Evolutionary conservation across 106 monocot species (phyloP).

Genomic region (Chionographis japonica): DNA sequence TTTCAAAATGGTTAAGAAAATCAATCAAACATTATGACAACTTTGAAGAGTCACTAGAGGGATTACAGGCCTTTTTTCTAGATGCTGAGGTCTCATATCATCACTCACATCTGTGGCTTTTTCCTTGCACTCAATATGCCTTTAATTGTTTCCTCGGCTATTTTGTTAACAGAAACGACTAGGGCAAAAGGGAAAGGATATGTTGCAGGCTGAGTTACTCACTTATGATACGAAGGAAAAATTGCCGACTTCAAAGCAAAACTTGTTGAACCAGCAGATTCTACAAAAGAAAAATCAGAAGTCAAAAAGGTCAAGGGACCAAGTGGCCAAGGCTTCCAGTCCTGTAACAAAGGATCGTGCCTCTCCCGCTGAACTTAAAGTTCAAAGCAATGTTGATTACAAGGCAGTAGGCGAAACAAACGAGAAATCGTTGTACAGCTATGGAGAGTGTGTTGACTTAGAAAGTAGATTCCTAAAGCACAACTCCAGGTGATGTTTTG

Average conservation of each 20-base stretch:
- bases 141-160: neutral
- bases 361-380: neutral
- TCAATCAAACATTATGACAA: constrained; percentile 66
- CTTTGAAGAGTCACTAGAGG: constrained; percentile 68
- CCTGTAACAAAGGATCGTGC: neutral
- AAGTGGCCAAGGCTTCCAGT: constrained; percentile 1
- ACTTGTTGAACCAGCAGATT: constrained; percentile 9
- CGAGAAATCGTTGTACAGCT: constrained; percentile 5
- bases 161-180: constrained; percentile 27
- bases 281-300: constrained; percentile 23
- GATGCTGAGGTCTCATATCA: constrained; percentile 42
- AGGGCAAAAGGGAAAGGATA: constrained; percentile 4
- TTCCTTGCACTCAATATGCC: neutral
- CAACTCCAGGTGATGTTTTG: constrained; percentile 23
- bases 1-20: constrained; percentile 89
- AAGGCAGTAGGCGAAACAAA: constrained; percentile 2
- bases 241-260: constrained; percentile 14
- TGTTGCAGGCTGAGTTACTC: neutral
- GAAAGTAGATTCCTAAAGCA: constrained; percentile 14
- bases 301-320: constrained; percentile 16
- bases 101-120: neutral
- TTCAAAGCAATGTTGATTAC: neutral
- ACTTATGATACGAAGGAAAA: constrained; percentile 19
- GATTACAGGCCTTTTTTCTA: constrained; percentile 57
- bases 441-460: constrained; percentile 6